A percentile compares a stretch with the other conserved stretches of the same genome.
phyloP scores from a whole-genome alignment of 73 alveolate genomes.

The Stentor coeruleus region DNA sequence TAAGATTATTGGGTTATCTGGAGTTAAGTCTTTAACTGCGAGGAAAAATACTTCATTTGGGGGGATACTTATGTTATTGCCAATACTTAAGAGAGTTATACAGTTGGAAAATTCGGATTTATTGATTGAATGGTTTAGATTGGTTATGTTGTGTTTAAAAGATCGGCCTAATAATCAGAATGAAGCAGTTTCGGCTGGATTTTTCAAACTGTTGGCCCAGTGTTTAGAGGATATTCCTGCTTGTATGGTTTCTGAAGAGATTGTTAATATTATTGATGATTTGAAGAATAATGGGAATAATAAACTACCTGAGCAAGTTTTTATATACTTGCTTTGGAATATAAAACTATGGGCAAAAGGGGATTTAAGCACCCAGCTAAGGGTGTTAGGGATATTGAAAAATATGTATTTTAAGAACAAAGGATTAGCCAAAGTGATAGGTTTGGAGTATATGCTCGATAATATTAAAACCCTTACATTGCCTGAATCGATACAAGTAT shows the following conservation, averaged over 20 bases:
- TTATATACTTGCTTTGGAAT: background rate
- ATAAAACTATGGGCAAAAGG: background rate
- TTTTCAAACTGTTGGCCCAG: background rate
- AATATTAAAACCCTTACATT: background rate
- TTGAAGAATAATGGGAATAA: background rate
- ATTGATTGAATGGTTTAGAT: background rate
- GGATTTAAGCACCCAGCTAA: background rate
- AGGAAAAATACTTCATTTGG: slow-evolving; percentile 1
- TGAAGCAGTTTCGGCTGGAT: background rate
- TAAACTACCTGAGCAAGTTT: background rate
- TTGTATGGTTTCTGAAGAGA: background rate
- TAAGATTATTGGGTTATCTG: slow-evolving; percentile 13
- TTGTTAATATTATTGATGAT: background rate
- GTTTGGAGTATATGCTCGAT: background rate
- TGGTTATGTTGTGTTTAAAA: background rate
- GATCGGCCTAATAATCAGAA: background rate
- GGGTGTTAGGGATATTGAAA: background rate
- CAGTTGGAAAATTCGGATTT: background rate
- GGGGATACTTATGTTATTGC: background rate
- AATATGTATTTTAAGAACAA: background rate
- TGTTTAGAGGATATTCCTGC: background rate
- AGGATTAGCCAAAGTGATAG: background rate
- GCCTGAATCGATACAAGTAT: background rate
- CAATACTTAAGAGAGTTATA: background rate
- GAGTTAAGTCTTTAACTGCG: background rate